These are phyloP conservation scores for Solanum raphanifolium DNA, from an alignment of 257 asterid species.

Conservation along the genomic window DNA sequence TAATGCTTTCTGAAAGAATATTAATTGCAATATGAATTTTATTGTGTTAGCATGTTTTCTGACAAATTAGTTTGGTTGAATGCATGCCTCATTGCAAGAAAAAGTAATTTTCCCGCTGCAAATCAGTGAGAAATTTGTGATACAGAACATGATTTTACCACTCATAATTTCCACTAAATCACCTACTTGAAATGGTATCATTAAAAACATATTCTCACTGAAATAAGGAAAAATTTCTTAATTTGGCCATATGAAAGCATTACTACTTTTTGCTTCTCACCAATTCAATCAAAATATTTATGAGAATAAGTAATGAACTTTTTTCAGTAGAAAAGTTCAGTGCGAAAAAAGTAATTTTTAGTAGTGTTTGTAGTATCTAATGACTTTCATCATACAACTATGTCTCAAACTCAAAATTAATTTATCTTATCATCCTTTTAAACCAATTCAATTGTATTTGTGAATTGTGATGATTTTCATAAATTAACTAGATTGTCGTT, in stretches of 20 bases:
- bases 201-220: neutral
- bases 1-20: neutral
- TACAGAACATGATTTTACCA: neutral
- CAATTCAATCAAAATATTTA: neutral
- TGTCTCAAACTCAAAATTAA: neutral
- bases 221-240: no score
- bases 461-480: neutral
- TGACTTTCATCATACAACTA: neutral
- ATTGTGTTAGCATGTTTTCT: neutral
- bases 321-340: neutral
- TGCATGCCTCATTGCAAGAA: neutral
- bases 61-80: neutral
- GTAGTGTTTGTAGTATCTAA: neutral
- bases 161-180: neutral
- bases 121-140: neutral
- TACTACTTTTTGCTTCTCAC: neutral
- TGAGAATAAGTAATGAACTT: neutral
- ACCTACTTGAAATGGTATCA: neutral
- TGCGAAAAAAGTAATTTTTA: neutral
- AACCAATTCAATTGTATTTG: neutral
- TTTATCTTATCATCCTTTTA: neutral
- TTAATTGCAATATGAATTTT: neutral
- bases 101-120: neutral
- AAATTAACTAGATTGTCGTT: neutral
- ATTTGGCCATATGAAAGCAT: neutral